Percentiles rank a stretch among this genome's conserved stretches.
These are phyloP conservation scores for Scortechinia acanthostroma DNA, from an alignment of 2,329 filamentous ascomycete genomes.

Conservation along the genomic window DNA sequence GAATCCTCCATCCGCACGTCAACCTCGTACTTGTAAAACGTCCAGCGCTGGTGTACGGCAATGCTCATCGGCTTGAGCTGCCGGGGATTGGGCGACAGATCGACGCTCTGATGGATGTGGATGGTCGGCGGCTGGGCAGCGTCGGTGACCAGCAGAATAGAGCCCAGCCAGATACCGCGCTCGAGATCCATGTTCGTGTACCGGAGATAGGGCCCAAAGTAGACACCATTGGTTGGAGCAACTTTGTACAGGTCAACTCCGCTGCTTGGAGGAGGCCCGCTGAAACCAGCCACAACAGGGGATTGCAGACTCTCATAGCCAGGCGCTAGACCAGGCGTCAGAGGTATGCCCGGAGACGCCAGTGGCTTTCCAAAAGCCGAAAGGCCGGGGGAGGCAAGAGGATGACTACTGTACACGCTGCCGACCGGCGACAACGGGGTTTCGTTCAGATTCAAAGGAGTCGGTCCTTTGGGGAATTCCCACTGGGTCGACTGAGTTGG, in stretches of 20 bases:
- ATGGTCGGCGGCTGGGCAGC: constrained; percentile 88
- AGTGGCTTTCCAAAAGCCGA: constrained; percentile 73
- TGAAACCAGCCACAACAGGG: constrained; percentile 72
- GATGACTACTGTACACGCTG: constrained; percentile 69
- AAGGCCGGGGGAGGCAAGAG: constrained; percentile 61
- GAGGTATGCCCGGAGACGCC: constrained; percentile 74
- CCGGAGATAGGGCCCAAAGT: constrained; percentile 91
- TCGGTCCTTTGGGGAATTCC: constrained; percentile 96
- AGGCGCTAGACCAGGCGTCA: constrained; percentile 76
- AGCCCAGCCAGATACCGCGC: constrained; percentile 82
- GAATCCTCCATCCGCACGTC: constrained; percentile 83
- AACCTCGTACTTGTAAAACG: constrained; percentile 90
- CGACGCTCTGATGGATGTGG: constrained; percentile 82
- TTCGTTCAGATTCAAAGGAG: constrained; percentile 76
- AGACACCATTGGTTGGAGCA: constrained; percentile 88
- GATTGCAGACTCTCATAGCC: constrained; percentile 76
- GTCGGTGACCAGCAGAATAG: constrained; percentile 88
- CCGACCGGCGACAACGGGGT: constrained; percentile 76
- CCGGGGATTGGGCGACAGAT: constrained; percentile 85
- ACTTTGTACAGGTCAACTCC: constrained; percentile 94
- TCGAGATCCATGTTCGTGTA: constrained; percentile 98
- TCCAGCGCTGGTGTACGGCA: constrained; percentile 84
- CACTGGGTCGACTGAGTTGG: constrained; percentile 93
- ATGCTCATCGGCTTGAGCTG: constrained; percentile 79
- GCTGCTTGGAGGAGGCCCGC: constrained; percentile 77